Evolutionary conservation across 2,329 filamentous ascomycete genomes (phyloP).

Genomic region (Hirsutella thompsonii): DNA sequence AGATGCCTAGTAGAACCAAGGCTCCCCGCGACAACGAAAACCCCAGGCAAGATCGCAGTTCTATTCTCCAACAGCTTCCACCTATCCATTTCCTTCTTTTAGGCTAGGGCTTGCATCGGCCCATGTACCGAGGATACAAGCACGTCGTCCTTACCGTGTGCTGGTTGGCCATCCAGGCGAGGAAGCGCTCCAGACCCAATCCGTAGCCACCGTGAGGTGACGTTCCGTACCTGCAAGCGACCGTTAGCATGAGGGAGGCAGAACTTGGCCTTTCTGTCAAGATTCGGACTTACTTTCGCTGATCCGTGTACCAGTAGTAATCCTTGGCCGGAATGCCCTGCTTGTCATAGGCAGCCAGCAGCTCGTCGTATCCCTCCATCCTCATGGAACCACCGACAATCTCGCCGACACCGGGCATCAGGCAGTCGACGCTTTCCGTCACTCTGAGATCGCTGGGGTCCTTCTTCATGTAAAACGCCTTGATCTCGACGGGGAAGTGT

Average conservation of each 20-base stretch:
- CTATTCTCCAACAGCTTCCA: not conserved
- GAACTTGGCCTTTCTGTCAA: too few species aligned
- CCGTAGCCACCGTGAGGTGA: constrained; percentile 90
- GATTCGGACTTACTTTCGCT: constrained; percentile 50
- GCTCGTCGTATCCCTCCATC: constrained; percentile 80
- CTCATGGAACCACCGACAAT: constrained; percentile 96
- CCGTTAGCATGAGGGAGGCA: not conserved
- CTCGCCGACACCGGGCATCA: constrained; percentile 91
- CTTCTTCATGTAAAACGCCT: constrained; percentile 98
- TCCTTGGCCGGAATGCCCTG: constrained; percentile 73
- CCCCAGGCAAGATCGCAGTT: not conserved
- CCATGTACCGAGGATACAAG: constrained; percentile 70
- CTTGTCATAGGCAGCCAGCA: constrained; percentile 76
- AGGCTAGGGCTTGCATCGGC: constrained; percentile 57
- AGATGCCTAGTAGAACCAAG: too few species aligned
- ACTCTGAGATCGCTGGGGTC: constrained; percentile 67
- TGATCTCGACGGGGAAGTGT: constrained; percentile 95
- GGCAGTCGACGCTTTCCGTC: constrained; percentile 78
- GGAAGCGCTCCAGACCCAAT: constrained; percentile 45
- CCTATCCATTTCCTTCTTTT: not conserved
- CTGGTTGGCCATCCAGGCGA: constrained; percentile 51
- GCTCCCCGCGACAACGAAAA: not conserved
- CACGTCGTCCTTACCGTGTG: constrained; percentile 53
- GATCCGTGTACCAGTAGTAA: constrained; percentile 99
- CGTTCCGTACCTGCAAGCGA: constrained; percentile 50